These are phyloP conservation scores for Sambucus nigra DNA, from an alignment of 129 eudicot genomes.

Conservation along the genomic window DNA sequence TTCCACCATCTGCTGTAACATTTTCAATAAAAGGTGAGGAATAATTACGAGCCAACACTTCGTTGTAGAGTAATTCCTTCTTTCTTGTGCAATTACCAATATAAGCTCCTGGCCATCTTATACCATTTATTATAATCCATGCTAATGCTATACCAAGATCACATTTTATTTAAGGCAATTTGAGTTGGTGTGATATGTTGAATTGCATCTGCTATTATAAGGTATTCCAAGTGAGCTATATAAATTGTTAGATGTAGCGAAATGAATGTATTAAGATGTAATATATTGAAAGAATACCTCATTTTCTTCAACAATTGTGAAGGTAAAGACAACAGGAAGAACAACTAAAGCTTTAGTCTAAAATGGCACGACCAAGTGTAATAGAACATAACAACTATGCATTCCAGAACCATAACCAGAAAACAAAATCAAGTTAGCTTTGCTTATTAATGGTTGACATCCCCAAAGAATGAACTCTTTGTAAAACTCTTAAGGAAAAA, in stretches of 20 bases:
- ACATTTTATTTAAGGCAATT: not conserved
- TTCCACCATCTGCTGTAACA: conserved; percentile 16
- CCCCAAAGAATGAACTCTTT: too few relatives aligned
- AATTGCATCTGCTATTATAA: conserved; percentile 2
- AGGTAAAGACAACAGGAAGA: conserved; percentile 19
- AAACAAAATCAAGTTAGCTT: too few relatives aligned
- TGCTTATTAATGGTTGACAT: too few relatives aligned
- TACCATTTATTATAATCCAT: conserved; percentile 59
- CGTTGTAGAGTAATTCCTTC: conserved; percentile 10
- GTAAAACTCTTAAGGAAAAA: too few relatives aligned
- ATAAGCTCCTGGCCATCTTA: conserved; percentile 35
- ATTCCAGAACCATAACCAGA: too few relatives aligned
- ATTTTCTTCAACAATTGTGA: not conserved
- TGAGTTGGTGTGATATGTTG: conserved; percentile 1
- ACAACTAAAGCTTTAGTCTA: conserved; percentile 13
- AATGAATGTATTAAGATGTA: not conserved
- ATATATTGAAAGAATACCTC: conserved; percentile 10
- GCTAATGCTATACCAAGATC: conserved; percentile 56
- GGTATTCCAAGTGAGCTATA: not conserved
- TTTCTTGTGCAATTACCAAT: conserved; percentile 26
- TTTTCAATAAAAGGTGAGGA: conserved; percentile 17
- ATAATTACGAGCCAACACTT: conserved; percentile 13
- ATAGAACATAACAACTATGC: too few relatives aligned
- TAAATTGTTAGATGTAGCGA: not conserved
- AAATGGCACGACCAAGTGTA: conserved; percentile 1